phyloP scores from a whole-genome alignment of 2,329 filamentous ascomycete genomes.

The Fusarium sp. region DNA sequence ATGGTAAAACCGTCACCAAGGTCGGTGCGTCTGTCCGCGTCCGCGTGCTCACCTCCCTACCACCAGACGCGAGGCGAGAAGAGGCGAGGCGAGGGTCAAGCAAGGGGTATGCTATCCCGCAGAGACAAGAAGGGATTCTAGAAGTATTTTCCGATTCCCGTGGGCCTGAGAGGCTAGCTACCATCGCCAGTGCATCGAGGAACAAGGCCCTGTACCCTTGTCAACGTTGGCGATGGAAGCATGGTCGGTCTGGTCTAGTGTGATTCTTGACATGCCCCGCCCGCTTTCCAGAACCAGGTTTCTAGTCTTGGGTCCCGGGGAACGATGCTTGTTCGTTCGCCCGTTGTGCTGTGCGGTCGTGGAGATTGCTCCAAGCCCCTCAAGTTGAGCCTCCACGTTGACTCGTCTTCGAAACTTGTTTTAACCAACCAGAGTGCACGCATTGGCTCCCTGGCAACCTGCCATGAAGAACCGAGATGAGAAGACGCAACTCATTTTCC shows the following conservation, averaged over 20 bases:
- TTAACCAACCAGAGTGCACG: not conserved
- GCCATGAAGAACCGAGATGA: not conserved
- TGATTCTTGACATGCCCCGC: not conserved
- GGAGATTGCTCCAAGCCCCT: not conserved
- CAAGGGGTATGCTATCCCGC: not conserved
- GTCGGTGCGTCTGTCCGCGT: constrained; percentile 15
- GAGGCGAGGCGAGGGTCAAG: not conserved
- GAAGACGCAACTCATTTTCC: not conserved
- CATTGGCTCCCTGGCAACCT: not conserved
- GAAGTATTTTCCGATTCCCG: not conserved
- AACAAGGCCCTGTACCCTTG: constrained; percentile 3
- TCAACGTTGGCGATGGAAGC: not conserved
- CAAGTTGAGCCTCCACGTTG: not conserved
- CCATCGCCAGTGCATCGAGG: constrained; percentile 4
- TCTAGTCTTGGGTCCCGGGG: not conserved
- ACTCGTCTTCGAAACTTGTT: not conserved
- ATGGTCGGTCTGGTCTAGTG: constrained; percentile 15
- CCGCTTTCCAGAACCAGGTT: not conserved
- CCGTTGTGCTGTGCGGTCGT: not conserved
- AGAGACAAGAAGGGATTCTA: constrained; percentile 9
- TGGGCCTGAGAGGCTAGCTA: not conserved
- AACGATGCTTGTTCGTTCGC: not conserved
- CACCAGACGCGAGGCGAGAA: not conserved
- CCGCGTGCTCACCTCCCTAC: not conserved
- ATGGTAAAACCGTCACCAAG: constrained; percentile 12